Conservation (phyloP, 2,329 filamentous ascomycete genomes). For the Graphiopsis chlorocephala region DNA sequence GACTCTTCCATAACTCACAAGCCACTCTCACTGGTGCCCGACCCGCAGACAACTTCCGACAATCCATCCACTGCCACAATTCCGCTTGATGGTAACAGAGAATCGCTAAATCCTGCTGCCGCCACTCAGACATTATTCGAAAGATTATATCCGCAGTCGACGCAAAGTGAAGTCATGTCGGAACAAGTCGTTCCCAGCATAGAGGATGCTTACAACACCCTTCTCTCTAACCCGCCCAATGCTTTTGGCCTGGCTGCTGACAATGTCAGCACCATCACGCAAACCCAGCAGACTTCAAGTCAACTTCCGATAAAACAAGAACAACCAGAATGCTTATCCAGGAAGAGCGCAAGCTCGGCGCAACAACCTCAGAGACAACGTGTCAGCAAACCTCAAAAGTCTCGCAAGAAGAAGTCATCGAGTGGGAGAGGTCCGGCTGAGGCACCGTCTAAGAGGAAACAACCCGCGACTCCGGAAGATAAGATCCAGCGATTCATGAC, state of each 20-base stretch:
- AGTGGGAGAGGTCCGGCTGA: not conserved
- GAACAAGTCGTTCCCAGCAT: not conserved
- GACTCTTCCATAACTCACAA: not conserved
- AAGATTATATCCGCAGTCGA: not conserved
- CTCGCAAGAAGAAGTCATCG: not conserved
- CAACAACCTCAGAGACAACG: not conserved
- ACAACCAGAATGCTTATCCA: not conserved
- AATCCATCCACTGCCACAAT: not conserved
- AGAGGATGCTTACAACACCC: not conserved
- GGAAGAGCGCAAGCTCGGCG: not conserved
- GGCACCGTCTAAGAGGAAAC: not conserved
- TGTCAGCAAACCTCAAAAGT: not conserved
- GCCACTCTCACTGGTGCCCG: not conserved
- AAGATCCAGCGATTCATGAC: slow-evolving; percentile 1
- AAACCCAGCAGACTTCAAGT: not conserved
- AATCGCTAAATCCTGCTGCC: not conserved
- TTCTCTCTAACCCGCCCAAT: not conserved
- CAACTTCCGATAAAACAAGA: not conserved
- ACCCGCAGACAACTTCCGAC: not conserved
- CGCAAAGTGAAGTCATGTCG: not conserved
- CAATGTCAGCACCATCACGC: not conserved
- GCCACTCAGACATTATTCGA: not conserved
- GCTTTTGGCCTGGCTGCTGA: not conserved
- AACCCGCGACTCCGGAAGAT: not conserved
- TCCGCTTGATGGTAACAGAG: not conserved